These are phyloP conservation scores for Abrus precatorius DNA, from an alignment of 306 rosid genomes.

Conservation along the genomic window DNA sequence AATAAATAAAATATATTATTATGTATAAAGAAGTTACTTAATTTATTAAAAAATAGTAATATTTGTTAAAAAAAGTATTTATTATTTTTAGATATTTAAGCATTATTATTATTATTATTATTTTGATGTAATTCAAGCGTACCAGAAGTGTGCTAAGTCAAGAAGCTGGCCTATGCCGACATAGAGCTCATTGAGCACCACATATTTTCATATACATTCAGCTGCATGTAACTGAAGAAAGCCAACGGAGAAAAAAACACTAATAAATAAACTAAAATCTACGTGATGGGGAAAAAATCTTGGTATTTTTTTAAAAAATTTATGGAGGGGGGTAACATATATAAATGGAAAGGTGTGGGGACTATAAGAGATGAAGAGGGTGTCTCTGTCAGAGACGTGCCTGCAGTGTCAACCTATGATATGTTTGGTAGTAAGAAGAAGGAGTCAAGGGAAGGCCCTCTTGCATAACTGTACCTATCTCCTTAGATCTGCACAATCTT, in stretches of 20 bases:
- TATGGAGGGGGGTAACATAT: background rate
- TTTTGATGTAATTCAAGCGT: too few species aligned
- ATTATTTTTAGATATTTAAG: too few species aligned
- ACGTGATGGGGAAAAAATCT: background rate
- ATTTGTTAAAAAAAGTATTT: too few species aligned
- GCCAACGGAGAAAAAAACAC: background rate
- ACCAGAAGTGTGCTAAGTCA: too few species aligned
- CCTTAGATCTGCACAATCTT: conserved; percentile 45
- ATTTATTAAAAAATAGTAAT: too few species aligned
- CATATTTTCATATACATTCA: background rate
- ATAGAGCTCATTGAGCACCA: background rate
- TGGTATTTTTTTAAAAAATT: background rate
- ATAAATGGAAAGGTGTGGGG: conserved; percentile 40
- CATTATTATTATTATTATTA: too few species aligned
- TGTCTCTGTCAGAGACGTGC: conserved; percentile 51
- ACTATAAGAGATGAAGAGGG: background rate
- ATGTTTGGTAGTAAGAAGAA: conserved; percentile 39
- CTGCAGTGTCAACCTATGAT: conserved; percentile 28
- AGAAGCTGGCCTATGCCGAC: background rate
- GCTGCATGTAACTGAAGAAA: background rate
- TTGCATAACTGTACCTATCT: conserved; percentile 22
- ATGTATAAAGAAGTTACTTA: too few species aligned
- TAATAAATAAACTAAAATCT: background rate
- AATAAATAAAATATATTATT: too few species aligned
- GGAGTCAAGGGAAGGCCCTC: conserved; percentile 6